Conservation (phyloP, 306 rosid species). For the Sindora glabra region DNA sequence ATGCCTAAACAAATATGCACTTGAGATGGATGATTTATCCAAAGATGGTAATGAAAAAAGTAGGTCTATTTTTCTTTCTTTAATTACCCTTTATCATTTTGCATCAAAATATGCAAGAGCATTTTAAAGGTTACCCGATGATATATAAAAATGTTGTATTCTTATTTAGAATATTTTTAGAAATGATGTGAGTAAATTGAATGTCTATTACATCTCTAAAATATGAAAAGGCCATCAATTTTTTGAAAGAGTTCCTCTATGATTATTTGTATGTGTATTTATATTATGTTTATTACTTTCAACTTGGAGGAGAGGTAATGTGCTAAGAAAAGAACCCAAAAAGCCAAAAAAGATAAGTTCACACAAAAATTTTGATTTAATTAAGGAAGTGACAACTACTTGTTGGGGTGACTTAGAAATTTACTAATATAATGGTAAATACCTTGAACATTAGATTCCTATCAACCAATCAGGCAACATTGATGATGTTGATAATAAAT, state of each 20-base stretch:
- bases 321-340: constrained; percentile 70
- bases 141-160: constrained; percentile 1
- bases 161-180: not conserved
- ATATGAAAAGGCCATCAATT: no score
- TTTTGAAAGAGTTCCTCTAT: not conserved
- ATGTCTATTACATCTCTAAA: no score
- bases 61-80: constrained; percentile 38
- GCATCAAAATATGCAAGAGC: not conserved
- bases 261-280: not conserved
- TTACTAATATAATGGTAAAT: constrained; percentile 67
- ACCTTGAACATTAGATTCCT: constrained; percentile 48
- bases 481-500: constrained; percentile 32
- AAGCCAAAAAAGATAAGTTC: constrained; percentile 45
- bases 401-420: constrained; percentile 96
- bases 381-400: constrained; percentile 66
- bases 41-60: constrained; percentile 81
- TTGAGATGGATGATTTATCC: constrained; percentile 75
- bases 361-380: constrained; percentile 66
- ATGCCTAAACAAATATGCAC: constrained; percentile 87
- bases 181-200: not conserved
- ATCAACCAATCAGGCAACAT: constrained; percentile 34
- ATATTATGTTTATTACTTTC: constrained; percentile 12
- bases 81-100: not conserved
- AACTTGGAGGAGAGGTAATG: constrained; percentile 92
- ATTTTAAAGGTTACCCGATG: constrained; percentile 8